Conservation (phyloP, 306 rosid genomes). For the Calophaca sinica region DNA sequence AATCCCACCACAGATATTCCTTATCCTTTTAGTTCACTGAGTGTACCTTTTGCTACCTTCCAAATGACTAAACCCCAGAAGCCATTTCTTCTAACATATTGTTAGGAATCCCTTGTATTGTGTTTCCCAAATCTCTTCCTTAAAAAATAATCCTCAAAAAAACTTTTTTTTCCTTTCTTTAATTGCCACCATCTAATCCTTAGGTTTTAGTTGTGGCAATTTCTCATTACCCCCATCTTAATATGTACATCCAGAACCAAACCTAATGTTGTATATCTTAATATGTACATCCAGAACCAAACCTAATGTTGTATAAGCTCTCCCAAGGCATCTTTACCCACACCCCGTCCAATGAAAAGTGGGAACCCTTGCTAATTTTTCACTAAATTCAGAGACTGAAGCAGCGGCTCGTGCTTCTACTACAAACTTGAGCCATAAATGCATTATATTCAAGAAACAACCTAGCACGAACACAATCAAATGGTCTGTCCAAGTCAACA, state of each 20-base stretch:
- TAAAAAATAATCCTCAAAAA: neutral
- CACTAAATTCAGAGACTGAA: neutral
- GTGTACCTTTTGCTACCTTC: neutral
- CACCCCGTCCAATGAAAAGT: neutral
- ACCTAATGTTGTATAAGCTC: neutral
- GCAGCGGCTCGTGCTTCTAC: neutral
- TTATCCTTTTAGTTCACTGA: neutral
- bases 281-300: neutral
- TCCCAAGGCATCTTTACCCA: neutral
- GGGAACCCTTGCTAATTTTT: neutral
- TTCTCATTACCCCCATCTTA: neutral
- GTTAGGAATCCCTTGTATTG: neutral
- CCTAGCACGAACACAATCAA: neutral
- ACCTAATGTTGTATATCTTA: neutral
- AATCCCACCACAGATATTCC: neutral
- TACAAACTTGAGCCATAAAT: neutral
- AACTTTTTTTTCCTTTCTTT: neutral
- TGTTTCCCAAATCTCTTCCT: neutral
- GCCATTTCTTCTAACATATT: neutral
- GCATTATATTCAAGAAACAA: neutral
- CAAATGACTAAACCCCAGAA: neutral
- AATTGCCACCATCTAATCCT: neutral
- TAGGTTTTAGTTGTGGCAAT: neutral
- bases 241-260: neutral
- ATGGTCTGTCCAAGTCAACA: neutral